A percentile compares a stretch with the other conserved stretches of the same genome.
phyloP scores from a whole-genome alignment of 371 early-diverging fungal genomes.

The Paramicrosporidium saccamoebae region DNA sequence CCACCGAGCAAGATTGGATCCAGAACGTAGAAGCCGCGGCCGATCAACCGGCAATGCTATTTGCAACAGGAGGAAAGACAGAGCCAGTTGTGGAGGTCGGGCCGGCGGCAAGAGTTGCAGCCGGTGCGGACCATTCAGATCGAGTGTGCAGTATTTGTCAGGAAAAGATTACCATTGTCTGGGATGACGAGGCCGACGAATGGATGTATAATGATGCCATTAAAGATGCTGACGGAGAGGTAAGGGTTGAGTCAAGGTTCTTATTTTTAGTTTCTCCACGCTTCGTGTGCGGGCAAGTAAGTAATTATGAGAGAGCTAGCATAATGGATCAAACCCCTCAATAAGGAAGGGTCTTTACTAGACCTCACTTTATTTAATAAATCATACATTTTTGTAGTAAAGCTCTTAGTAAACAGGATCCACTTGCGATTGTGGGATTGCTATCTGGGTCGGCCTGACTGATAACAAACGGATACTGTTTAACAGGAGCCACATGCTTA shows the following conservation, averaged over 20 bases:
- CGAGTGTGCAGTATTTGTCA: constrained; percentile 45
- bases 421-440: too few relatives aligned
- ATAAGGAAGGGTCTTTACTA: too few relatives aligned
- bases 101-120: constrained; percentile 8
- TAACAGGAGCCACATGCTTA: too few relatives aligned
- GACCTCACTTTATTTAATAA: too few relatives aligned
- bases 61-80: background rate
- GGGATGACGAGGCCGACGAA: constrained; percentile 54
- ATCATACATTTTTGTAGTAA: too few relatives aligned
- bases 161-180: constrained; percentile 45
- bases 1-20: constrained; percentile 22
- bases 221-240: background rate
- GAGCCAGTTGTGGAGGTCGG: constrained; percentile 1
- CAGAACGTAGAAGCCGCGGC: constrained; percentile 7
- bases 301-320: too few relatives aligned
- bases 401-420: too few relatives aligned
- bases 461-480: too few relatives aligned
- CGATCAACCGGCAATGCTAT: constrained; percentile 2
- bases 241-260: background rate
- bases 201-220: constrained; percentile 62
- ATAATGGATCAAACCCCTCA: too few relatives aligned
- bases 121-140: constrained; percentile 10
- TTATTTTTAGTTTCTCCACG: background rate
- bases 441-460: too few relatives aligned
- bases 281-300: too few relatives aligned